Evolutionary conservation across 768 basidiomycete species (phyloP).

Genomic region (Suillus brevipes): DNA sequence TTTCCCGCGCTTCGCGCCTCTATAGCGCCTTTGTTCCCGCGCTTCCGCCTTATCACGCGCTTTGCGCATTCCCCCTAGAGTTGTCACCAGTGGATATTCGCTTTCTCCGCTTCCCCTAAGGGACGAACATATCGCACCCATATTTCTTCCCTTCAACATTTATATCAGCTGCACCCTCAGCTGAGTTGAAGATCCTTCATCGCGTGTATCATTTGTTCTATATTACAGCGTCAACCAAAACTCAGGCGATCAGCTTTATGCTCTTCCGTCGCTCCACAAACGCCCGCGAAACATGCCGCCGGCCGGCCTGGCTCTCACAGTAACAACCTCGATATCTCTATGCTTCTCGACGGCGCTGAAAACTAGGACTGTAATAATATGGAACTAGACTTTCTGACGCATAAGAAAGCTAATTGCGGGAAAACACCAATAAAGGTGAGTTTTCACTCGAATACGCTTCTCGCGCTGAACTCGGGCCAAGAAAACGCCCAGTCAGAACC

Average conservation of each 20-base stretch:
- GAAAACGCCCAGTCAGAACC: conserved; percentile 16
- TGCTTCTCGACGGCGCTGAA: conserved; percentile 64
- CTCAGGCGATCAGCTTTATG: conserved; percentile 11
- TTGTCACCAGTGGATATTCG: too few species aligned
- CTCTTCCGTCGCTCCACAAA: conserved; percentile 2
- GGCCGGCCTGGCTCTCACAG: conserved; percentile 12
- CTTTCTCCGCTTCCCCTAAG: too few species aligned
- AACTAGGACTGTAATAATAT: conserved; percentile 70
- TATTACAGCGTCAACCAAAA: conserved; percentile 34
- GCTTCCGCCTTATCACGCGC: too few species aligned
- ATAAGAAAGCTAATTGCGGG: conserved; percentile 44
- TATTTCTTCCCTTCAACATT: too few species aligned
- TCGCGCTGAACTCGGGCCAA: conserved; percentile 12
- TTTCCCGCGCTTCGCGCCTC: too few species aligned
- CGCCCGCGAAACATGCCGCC: conserved; percentile 20
- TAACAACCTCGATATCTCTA: conserved; percentile 43
- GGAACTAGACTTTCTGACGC: conserved; percentile 49
- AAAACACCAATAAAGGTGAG: conserved; percentile 21
- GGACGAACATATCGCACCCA: too few species aligned
- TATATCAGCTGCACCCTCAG: too few species aligned
- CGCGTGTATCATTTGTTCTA: too few species aligned
- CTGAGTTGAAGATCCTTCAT: too few species aligned
- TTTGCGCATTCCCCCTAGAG: too few species aligned
- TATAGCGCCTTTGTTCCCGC: too few species aligned
- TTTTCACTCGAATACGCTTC: neutral